Evolutionary conservation across 768 basidiomycete species (phyloP), one percentile per base, ranked within the genome.

Genomic region (Phylloporus sp.): DNA sequence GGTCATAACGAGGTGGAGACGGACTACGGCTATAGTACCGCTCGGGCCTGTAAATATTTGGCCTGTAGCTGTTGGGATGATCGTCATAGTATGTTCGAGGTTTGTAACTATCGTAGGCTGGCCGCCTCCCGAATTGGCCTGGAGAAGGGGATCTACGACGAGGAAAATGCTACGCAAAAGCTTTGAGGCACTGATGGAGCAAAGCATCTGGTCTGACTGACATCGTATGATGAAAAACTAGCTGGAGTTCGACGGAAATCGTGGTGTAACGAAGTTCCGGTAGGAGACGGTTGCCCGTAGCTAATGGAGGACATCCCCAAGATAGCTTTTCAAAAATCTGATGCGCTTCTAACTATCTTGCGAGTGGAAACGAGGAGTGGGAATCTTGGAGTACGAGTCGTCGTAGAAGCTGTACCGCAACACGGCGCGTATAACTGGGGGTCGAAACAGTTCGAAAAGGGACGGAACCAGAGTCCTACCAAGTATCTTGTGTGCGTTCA

Each of bases 131-230:
- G 53, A 77, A 67, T 29, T 77, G 59, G 34, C 71, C 70, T 44
- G 81, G 77, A 45, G 84, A 80, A 39, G 78, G 76, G 38, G 77
- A 74, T 56, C 73, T 74, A 49, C 76, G 76, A 57, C 74, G 76
- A 49, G 57, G 23, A 38, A 58, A 56, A 46, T 55, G 66, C 54
- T 60, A 65, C 59, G 43, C 45, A 49, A 59, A 63, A 47, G 46
- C 51, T 44, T 57, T 58, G 60, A 60, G 58, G 59, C 31, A 50
- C 50, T 48, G 52, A 52, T 35, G 51, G 41, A 47, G 38, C 46
- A 57, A 47, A 35, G 39, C 44, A 50, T 50, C 56, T 45, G 55
- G 62, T 62, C 57, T 50, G 50, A 69, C 67, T 69, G 53, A 69
- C 67, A 65, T 71, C 68, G 59, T 68, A 57, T 13, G 67, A 46